Conservation (phyloP, 2,329 filamentous ascomycete species). For the Sphaerulina musiva region DNA sequence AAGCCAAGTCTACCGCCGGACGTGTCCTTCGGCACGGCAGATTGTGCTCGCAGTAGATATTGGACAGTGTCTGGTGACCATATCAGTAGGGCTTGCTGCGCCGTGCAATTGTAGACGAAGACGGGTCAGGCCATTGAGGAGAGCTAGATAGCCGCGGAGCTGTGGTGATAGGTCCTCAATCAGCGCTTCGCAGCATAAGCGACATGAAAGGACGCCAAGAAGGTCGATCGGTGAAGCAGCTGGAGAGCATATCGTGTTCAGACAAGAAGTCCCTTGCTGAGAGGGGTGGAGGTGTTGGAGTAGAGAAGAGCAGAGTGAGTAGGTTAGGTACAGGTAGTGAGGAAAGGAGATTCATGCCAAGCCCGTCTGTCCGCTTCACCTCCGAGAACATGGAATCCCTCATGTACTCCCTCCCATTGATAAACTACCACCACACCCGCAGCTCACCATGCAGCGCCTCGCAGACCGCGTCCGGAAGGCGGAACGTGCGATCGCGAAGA, state of each 20-base stretch:
- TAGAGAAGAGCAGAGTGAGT: not conserved
- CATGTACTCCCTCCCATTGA: not conserved
- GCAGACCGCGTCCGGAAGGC: slow-evolving; percentile 14
- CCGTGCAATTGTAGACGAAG: slow-evolving; percentile 1
- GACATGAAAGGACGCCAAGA: not conserved
- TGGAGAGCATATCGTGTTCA: too few relatives aligned
- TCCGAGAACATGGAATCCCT: not conserved
- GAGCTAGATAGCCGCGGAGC: slow-evolving; percentile 5
- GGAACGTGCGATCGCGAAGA: slow-evolving; percentile 7
- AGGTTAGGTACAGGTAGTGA: too few relatives aligned
- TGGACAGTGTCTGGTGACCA: not conserved
- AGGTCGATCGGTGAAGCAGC: not conserved
- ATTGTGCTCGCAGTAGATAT: not conserved
- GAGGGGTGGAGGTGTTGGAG: not conserved
- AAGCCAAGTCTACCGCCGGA: not conserved
- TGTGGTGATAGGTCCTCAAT: not conserved
- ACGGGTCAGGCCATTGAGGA: slow-evolving; percentile 2
- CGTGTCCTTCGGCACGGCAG: not conserved
- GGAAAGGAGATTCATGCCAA: not conserved
- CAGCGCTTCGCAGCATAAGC: not conserved
- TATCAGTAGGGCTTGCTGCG: slow-evolving; percentile 2
- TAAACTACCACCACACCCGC: not conserved
- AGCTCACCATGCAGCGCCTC: slow-evolving; percentile 16
- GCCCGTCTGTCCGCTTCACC: not conserved
- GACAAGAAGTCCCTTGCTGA: not conserved